A percentile compares a stretch with the other conserved stretches of the same genome.
Evolutionary conservation across 129 eudicot species (phyloP).

Genomic region (Scalesia atractyloides): DNA sequence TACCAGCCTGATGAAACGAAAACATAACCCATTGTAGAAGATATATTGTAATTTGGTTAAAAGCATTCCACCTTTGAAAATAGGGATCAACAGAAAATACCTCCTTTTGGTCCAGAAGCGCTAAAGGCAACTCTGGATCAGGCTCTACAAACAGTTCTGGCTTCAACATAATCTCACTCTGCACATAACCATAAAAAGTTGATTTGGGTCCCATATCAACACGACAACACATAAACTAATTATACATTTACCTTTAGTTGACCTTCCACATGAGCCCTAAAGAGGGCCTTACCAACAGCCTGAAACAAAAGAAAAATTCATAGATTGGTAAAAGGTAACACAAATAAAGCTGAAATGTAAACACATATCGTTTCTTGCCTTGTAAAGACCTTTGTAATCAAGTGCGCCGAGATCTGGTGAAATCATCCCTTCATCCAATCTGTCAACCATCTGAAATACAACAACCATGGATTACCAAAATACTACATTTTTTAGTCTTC

Average conservation of each 20-base stretch:
- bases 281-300: conserved; percentile 99
- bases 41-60: not conserved
- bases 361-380: conserved; percentile 49
- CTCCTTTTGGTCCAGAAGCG: conserved; percentile 97
- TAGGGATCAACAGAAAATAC: conserved; percentile 39
- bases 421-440: conserved; percentile 88
- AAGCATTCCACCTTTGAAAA: not conserved
- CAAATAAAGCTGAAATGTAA: not conserved
- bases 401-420: conserved; percentile 75
- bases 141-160: conserved; percentile 98
- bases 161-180: conserved; percentile 98
- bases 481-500: not conserved
- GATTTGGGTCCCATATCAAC: conserved; percentile 15
- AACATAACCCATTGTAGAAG: conserved; percentile 4
- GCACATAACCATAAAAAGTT: conserved; percentile 30
- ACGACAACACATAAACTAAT: conserved; percentile 12
- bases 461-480: conserved; percentile 13
- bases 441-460: conserved; percentile 82
- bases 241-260: conserved; percentile 74
- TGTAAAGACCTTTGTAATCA: conserved; percentile 96
- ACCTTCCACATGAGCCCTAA: conserved; percentile 98
- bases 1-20: conserved; percentile 73
- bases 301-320: conserved; percentile 35
- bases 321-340: conserved; percentile 18
- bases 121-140: conserved; percentile 96